A percentile compares a stretch with the other conserved stretches of the same genome.
These are phyloP conservation scores for Annona cherimola DNA, from an alignment of 164 flowering plant species.

Conservation along the genomic window DNA sequence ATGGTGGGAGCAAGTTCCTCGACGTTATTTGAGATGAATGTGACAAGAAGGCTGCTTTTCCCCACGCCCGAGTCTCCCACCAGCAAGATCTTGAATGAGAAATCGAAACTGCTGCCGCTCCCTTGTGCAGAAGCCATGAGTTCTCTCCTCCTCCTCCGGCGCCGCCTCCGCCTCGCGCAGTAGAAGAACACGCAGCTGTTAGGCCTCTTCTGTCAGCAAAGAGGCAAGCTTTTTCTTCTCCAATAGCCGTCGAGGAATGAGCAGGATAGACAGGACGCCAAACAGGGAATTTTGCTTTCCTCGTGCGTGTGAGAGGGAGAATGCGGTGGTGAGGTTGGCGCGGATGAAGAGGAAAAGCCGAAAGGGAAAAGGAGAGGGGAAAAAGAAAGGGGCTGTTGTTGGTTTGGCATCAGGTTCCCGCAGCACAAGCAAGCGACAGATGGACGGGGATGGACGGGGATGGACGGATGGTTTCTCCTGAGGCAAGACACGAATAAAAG, in stretches of 20 bases:
- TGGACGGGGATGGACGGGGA: not conserved
- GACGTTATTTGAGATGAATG: constrained; percentile 44
- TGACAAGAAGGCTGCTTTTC: constrained; percentile 58
- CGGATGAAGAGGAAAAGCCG: not conserved
- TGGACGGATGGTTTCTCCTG: not conserved
- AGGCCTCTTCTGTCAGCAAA: not conserved
- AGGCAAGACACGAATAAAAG: not conserved
- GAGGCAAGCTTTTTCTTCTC: not conserved
- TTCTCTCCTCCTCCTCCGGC: not conserved
- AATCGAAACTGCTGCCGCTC: constrained; percentile 35
- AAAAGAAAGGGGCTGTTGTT: not conserved
- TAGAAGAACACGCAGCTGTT: not conserved
- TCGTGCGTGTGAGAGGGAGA: constrained; percentile 7
- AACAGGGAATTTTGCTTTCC: not conserved
- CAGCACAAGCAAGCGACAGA: not conserved
- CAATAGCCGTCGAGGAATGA: not conserved
- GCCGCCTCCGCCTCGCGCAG: constrained; percentile 9
- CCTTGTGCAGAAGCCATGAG: constrained; percentile 48
- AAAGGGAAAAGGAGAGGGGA: not conserved
- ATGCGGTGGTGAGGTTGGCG: not conserved
- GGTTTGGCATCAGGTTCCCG: not conserved
- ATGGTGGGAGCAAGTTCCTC: constrained; percentile 62
- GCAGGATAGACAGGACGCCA: not conserved
- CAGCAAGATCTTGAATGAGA: constrained; percentile 61
- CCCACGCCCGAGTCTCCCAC: constrained; percentile 72